Evolutionary conservation across 1,139 yeast genomes (phyloP).

Genomic region (Geotrichum siamense): DNA sequence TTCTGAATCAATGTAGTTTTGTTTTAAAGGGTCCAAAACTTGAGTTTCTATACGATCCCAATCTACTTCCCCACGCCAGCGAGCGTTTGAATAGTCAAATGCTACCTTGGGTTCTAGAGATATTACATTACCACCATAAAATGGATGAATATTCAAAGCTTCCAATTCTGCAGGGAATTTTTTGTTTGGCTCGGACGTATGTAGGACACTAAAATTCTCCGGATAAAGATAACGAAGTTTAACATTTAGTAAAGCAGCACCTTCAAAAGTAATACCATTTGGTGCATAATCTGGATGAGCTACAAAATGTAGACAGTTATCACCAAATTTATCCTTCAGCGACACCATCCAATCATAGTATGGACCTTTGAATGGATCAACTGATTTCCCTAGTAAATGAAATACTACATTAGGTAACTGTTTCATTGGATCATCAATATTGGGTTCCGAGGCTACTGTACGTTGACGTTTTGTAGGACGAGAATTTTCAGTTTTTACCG

Average conservation of each 20-base stretch:
- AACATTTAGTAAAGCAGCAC: constrained; percentile 48
- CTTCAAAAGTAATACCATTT: constrained; percentile 51
- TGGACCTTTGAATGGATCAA: constrained; percentile 42
- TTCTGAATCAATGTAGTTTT: constrained; percentile 4
- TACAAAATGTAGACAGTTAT: constrained; percentile 52
- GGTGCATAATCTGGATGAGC: constrained; percentile 62
- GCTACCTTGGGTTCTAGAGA: constrained; percentile 23
- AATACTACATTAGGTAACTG: constrained; percentile 41
- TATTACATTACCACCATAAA: constrained; percentile 3
- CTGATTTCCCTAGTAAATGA: constrained; percentile 63
- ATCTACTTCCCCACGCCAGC: constrained; percentile 17
- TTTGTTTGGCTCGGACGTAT: constrained; percentile 23
- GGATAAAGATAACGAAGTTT: constrained; percentile 53
- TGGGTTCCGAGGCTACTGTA: constrained; percentile 4
- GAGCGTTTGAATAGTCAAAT: constrained; percentile 15
- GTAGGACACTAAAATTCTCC: constrained; percentile 47
- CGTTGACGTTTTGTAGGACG: constrained; percentile 12
- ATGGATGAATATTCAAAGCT: constrained; percentile 11
- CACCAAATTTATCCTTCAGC: constrained; percentile 40
- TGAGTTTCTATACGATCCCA: constrained; percentile 13
- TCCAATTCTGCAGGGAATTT: constrained; percentile 18
- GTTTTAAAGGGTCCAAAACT: constrained; percentile 6
- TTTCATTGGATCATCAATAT: constrained; percentile 10
- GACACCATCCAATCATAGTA: constrained; percentile 41
- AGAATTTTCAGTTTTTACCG: constrained; percentile 3